Evolutionary conservation across 192 early-diverging fungal species (phyloP).

Genomic region (Phlyctochytrium arcticum): DNA sequence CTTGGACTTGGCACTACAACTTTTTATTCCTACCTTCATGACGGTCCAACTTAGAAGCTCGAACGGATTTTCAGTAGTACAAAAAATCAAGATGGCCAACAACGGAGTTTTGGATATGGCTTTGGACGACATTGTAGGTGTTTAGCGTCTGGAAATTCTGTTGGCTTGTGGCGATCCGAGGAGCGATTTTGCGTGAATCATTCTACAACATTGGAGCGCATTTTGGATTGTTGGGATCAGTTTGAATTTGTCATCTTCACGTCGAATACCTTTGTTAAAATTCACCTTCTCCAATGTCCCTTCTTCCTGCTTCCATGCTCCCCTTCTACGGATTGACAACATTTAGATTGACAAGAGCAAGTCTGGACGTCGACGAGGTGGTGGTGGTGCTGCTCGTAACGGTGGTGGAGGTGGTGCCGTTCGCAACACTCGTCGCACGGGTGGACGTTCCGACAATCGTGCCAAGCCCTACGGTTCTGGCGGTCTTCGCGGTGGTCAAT

Average conservation of each 20-base stretch:
- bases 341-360: constrained; percentile 23
- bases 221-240: not conserved
- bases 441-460: not conserved
- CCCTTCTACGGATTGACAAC: not conserved
- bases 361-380: constrained; percentile 5
- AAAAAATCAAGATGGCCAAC: not conserved
- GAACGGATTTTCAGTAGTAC: no score
- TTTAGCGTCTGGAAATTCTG: not conserved
- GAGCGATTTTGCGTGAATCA: not conserved
- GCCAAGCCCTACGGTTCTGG: constrained; percentile 4
- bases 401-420: constrained; percentile 19
- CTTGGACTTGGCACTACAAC: no score
- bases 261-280: not conserved
- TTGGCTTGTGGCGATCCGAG: not conserved
- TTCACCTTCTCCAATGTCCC: not conserved
- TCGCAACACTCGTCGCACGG: constrained; percentile 10
- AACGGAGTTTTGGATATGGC: constrained; percentile 26
- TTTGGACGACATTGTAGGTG: constrained; percentile 37
- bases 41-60: no score
- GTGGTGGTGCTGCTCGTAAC: constrained; percentile 21
- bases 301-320: not conserved
- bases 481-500: not conserved
- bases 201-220: not conserved
- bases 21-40: no score
- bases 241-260: not conserved